Evolutionary conservation across 192 early-diverging fungal species (phyloP).

Genomic region (Coemansia sp.): DNA sequence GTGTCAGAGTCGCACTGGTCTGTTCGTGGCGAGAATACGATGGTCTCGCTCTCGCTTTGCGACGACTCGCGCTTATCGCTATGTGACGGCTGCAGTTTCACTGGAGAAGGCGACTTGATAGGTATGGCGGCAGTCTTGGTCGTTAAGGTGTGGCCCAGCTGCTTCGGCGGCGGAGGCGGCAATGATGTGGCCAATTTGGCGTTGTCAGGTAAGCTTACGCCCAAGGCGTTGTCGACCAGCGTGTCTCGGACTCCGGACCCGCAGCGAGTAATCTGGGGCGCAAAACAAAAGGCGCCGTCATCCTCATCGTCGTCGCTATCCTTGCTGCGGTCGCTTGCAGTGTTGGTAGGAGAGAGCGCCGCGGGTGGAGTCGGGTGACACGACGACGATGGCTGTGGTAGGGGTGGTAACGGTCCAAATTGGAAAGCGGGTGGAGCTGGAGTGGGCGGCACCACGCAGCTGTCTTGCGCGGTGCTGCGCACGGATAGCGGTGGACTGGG

Average conservation of each 20-base stretch:
- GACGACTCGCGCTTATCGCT: slow-evolving; percentile 50
- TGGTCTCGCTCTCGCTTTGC: slow-evolving; percentile 51
- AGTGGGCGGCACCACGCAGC: slow-evolving; percentile 9
- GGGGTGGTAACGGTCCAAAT: slow-evolving; percentile 8
- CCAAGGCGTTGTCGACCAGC: slow-evolving; percentile 22
- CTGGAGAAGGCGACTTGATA: neutral
- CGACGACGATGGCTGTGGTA: slow-evolving; percentile 5
- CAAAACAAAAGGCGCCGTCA: slow-evolving; percentile 7
- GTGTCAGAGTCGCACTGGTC: neutral
- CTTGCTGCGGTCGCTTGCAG: neutral
- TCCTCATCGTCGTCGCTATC: neutral
- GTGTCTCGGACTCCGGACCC: slow-evolving; percentile 19
- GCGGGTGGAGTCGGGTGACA: neutral
- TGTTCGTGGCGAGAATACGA: slow-evolving; percentile 39
- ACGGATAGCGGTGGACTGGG: slow-evolving; percentile 20
- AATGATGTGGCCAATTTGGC: neutral
- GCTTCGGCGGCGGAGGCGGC: neutral
- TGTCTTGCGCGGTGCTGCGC: slow-evolving; percentile 7
- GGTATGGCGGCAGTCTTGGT: neutral
- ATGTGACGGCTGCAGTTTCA: neutral
- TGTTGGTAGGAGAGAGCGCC: neutral
- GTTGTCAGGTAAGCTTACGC: neutral
- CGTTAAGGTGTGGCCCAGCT: neutral
- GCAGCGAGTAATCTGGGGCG: neutral
- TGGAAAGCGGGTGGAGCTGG: slow-evolving; percentile 18